Conservation (phyloP, 306 rosid genomes). For the Rosa chinensis region DNA sequence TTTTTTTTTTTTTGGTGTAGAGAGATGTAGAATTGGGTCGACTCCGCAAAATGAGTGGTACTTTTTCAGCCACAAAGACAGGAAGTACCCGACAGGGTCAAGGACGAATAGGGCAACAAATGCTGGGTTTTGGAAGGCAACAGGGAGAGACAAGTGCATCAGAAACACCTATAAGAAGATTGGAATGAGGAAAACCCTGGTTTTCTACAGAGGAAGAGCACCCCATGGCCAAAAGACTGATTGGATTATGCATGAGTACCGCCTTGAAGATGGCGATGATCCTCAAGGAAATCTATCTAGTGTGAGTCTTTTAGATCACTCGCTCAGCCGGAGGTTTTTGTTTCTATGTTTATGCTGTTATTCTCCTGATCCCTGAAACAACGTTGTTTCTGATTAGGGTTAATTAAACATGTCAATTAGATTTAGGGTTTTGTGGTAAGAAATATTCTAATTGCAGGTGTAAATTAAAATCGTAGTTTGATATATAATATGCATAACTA, state of each 20-base stretch:
- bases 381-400: too few species aligned
- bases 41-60: constrained; percentile 98
- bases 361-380: too few species aligned
- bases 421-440: too few species aligned
- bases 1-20: constrained; percentile 21
- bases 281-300: constrained; percentile 33
- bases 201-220: constrained; percentile 90
- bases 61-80: constrained; percentile 95
- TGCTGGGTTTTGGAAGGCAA: constrained; percentile 98
- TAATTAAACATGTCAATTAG: too few species aligned
- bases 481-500: too few species aligned
- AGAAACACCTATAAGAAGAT: constrained; percentile 72
- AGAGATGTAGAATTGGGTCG: constrained; percentile 88
- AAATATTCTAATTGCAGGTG: too few species aligned
- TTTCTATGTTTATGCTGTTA: too few species aligned
- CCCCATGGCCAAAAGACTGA: constrained; percentile 96
- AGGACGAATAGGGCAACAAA: constrained; percentile 90
- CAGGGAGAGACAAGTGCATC: constrained; percentile 93
- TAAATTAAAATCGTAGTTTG: too few species aligned
- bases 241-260: constrained; percentile 98
- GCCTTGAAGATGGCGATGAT: constrained; percentile 78
- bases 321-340: background rate
- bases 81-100: constrained; percentile 97
- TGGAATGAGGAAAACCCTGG: constrained; percentile 94
- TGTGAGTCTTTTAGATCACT: constrained; percentile 31